A percentile compares a stretch with the other conserved stretches of the same genome.
phyloP scores from a whole-genome alignment of 495 filamentous ascomycete genomes.

The Parachaetomium inaequale region DNA sequence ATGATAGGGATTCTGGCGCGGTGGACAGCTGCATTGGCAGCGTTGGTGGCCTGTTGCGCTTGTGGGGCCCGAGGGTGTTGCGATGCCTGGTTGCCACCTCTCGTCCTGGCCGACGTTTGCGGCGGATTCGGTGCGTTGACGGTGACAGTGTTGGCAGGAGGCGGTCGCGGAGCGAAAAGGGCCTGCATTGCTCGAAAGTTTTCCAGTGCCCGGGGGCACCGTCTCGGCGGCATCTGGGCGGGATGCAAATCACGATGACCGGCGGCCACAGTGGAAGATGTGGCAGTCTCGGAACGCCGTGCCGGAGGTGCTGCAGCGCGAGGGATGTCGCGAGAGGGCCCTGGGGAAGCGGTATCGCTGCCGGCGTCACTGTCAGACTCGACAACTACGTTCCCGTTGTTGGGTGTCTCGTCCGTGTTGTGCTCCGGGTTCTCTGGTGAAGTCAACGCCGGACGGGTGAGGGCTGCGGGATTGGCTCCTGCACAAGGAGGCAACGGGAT shows the following conservation, averaged over 20 bases:
- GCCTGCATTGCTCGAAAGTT: background rate
- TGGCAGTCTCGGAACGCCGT: background rate
- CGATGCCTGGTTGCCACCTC: background rate
- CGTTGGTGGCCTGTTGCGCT: background rate
- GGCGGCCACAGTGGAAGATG: background rate
- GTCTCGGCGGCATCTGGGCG: background rate
- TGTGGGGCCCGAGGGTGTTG: background rate
- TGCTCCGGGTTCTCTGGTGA: background rate
- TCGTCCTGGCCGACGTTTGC: background rate
- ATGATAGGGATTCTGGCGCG: background rate
- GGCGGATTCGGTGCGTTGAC: too few relatives aligned
- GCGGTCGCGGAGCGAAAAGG: background rate
- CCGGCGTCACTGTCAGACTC: background rate
- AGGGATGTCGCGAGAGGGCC: background rate
- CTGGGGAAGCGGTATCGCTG: background rate
- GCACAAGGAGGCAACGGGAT: background rate
- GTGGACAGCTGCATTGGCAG: background rate
- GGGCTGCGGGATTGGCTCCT: background rate
- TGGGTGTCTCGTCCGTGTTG: background rate
- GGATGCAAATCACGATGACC: background rate
- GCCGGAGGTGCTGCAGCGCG: background rate
- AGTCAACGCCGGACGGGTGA: background rate
- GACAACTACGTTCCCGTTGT: background rate
- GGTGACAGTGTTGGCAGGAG: background rate
- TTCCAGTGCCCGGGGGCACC: background rate